Percentiles rank a stretch among this genome's conserved stretches.
These are phyloP conservation scores for Pichia sp. DNA, from an alignment of 1,139 yeast species.

Conservation along the genomic window DNA sequence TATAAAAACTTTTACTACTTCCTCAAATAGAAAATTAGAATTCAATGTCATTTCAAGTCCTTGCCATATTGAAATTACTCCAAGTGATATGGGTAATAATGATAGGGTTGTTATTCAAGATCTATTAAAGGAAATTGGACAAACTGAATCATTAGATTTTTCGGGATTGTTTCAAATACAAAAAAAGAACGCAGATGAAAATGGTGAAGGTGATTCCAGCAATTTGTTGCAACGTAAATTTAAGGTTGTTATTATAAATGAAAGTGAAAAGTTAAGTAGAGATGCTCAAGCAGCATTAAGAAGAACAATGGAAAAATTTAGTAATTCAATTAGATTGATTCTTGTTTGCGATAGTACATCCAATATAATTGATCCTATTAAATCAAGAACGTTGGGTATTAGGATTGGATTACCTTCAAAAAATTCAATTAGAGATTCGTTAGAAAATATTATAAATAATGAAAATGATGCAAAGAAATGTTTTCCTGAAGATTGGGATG, in stretches of 20 bases:
- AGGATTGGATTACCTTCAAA: slow-evolving; percentile 78
- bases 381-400: slow-evolving; percentile 81
- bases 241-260: slow-evolving; percentile 88
- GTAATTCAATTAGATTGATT: slow-evolving; percentile 76
- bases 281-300: slow-evolving; percentile 98
- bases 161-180: slow-evolving; percentile 30
- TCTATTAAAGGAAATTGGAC: slow-evolving; percentile 86
- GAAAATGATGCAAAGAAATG: slow-evolving; percentile 48
- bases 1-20: slow-evolving; percentile 66
- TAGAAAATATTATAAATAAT: slow-evolving; percentile 47
- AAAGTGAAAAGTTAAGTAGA: slow-evolving; percentile 84
- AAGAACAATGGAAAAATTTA: slow-evolving; percentile 96
- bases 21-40: slow-evolving; percentile 71
- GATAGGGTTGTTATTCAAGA: slow-evolving; percentile 95
- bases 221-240: slow-evolving; percentile 54
- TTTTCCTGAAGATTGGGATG: slow-evolving; percentile 35
- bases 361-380: slow-evolving; percentile 87
- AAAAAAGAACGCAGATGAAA: slow-evolving; percentile 13
- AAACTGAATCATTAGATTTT: slow-evolving; percentile 87
- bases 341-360: slow-evolving; percentile 86
- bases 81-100: slow-evolving; percentile 93
- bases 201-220: slow-evolving; percentile 9
- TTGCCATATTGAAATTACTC: slow-evolving; percentile 89
- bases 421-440: slow-evolving; percentile 49
- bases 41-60: slow-evolving; percentile 88